Evolutionary conservation across 2,329 filamentous ascomycete species (phyloP).

Genomic region (Pseudocercospora fuligena): DNA sequence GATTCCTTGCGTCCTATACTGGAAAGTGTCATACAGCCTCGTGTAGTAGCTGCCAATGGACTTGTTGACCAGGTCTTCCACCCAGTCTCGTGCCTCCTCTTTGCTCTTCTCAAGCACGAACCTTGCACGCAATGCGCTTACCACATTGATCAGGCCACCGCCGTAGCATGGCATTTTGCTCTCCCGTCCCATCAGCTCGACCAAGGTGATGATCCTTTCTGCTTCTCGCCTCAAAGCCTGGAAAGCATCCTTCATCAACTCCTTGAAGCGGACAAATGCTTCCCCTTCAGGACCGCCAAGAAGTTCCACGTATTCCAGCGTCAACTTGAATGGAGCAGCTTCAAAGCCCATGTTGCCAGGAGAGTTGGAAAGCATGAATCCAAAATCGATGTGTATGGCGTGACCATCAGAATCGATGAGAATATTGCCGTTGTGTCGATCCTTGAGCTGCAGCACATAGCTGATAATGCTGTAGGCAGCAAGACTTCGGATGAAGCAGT

Average conservation of each 20-base stretch:
- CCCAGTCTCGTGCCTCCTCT: constrained; percentile 79
- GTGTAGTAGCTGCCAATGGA: constrained; percentile 87
- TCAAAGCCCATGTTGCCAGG: constrained; percentile 84
- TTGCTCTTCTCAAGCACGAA: constrained; percentile 83
- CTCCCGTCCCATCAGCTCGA: constrained; percentile 81
- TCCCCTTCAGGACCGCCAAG: constrained; percentile 72
- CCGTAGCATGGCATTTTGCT: constrained; percentile 86
- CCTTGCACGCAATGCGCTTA: constrained; percentile 70
- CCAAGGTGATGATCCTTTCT: constrained; percentile 79
- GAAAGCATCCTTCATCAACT: constrained; percentile 80
- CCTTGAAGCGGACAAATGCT: constrained; percentile 77
- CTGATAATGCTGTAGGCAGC: constrained; percentile 85
- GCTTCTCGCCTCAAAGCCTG: constrained; percentile 79
- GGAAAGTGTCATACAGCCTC: constrained; percentile 74
- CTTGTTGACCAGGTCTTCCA: constrained; percentile 81
- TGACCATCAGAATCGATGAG: constrained; percentile 84
- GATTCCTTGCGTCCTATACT: constrained; percentile 86
- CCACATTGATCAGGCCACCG: constrained; percentile 73
- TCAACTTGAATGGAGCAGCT: constrained; percentile 84
- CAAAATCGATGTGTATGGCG: constrained; percentile 88
- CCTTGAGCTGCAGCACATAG: constrained; percentile 82
- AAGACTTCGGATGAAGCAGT: constrained; percentile 79
- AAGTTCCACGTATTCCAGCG: constrained; percentile 84
- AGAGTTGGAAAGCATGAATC: constrained; percentile 87
- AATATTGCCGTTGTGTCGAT: constrained; percentile 85